Base-by-base conservation (phyloP, 2,329 filamentous ascomycete species). In the Aureobasidium musti region DNA sequence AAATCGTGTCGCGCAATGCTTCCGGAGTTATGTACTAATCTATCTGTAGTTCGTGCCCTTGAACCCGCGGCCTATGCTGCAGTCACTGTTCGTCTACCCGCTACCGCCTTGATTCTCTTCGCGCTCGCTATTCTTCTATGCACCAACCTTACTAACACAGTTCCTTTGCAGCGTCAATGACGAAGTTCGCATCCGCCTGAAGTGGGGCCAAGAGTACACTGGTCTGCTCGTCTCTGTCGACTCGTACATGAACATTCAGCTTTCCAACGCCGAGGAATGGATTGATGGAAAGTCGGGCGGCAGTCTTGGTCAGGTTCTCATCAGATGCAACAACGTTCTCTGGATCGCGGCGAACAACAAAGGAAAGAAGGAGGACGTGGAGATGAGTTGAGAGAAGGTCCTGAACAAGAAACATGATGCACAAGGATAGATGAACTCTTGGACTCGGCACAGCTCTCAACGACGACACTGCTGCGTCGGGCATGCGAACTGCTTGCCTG, bases 131-230 rank as follows among this genome's bases (percentile, higher is more conserved):
- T 30, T 39, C 23, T 14, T 26, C 17, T 33, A 11, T 26, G 13
- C 39, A 23, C 39, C 39, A 35, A 5, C 23, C 52, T 13, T 35
- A 43, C 63, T 66, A 33, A 63, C 35, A 66, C 50, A 4, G 28
- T 11, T 59, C 17, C 1, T 7, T 39, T 65, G 28, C 71, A 92
- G 90, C 70, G 90, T 99, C 80, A 91, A 96, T 82, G 91, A 96
- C 79, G 87, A 94, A 75, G 89, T 99, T 75, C 84, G 93, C 70
- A 90, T 99, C 70, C 91, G 93, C 74, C 86, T 99, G 71, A 99
- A 99, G 86, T 99, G 95, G 95, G 92, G 92, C 73, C 89, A 97
- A 80, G 95, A 99, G 79, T 99, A 99, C 86, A 96, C 94, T 79
- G 95, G 95, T 77, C 87, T 87, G 71, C 87, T 99, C 69, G 91